Conservation (phyloP, 2,329 filamentous ascomycete species). For the Hymenotorrendiella dingleyae region DNA sequence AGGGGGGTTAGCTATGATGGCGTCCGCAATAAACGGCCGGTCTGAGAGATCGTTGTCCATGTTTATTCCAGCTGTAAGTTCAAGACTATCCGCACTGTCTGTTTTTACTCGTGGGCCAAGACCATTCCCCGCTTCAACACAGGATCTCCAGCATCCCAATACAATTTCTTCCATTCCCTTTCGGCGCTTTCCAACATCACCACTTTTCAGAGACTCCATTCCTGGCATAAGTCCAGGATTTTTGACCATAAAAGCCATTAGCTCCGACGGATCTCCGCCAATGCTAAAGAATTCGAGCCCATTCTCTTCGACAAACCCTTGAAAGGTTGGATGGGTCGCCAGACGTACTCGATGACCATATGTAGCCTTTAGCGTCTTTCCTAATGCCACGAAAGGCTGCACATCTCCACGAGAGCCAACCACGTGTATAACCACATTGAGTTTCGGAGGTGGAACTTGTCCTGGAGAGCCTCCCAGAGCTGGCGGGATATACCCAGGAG, state of each 20-base stretch:
- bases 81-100: constrained; percentile 21
- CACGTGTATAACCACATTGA: constrained; percentile 71
- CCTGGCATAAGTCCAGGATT: constrained; percentile 82
- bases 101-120: constrained; percentile 15
- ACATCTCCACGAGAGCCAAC: constrained; percentile 71
- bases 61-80: constrained; percentile 28
- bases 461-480: constrained; percentile 60
- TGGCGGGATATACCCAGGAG: constrained; percentile 67
- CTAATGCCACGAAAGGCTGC: constrained; percentile 68
- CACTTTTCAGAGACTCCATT: constrained; percentile 67
- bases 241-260: constrained; percentile 91
- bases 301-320: constrained; percentile 61
- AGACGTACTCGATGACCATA: constrained; percentile 68
- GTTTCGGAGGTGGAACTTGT: constrained; percentile 48
- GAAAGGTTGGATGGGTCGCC: constrained; percentile 66
- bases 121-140: constrained; percentile 72
- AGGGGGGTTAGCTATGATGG: constrained; percentile 72
- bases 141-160: constrained; percentile 82
- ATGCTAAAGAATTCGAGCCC: constrained; percentile 72
- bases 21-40: constrained; percentile 73
- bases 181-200: constrained; percentile 69
- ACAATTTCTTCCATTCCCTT: constrained; percentile 73
- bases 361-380: constrained; percentile 55
- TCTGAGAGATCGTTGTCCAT: constrained; percentile 29
- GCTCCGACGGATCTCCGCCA: constrained; percentile 67